Percentiles rank a stretch among this genome's conserved stretches.
phyloP scores from a whole-genome alignment of 352 stramenopile species.

The Aphanomyces invadans region DNA sequence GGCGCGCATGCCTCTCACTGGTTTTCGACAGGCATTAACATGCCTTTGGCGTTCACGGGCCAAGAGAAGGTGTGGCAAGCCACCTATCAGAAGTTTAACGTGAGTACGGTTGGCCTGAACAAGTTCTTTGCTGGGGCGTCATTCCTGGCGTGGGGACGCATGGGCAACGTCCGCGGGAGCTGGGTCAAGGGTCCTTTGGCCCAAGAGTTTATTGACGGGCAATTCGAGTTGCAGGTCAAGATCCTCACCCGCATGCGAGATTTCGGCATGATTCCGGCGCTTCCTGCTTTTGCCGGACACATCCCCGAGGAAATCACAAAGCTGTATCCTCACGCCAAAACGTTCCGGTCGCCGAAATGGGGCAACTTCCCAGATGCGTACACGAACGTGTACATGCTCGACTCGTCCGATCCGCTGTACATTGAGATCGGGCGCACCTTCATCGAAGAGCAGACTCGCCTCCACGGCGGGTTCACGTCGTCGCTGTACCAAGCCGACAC shows the following conservation, averaged over 20 bases:
- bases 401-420: conserved; percentile 75
- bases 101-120: conserved; percentile 63
- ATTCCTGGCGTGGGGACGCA: conserved; percentile 83
- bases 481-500: conserved; percentile 72
- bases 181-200: conserved; percentile 77
- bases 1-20: too few species aligned
- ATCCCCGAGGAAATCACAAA: conserved; percentile 75
- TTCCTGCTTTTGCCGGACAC: conserved; percentile 84
- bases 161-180: conserved; percentile 83
- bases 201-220: conserved; percentile 73
- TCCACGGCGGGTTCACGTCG: conserved; percentile 40
- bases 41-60: conserved; percentile 85
- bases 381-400: conserved; percentile 77
- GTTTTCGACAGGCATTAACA: conserved; percentile 89
- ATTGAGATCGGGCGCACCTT: conserved; percentile 67
- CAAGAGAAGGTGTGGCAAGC: conserved; percentile 86
- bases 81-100: conserved; percentile 72
- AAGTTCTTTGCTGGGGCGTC: conserved; percentile 86
- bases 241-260: conserved; percentile 75
- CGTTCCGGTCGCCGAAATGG: conserved; percentile 72
- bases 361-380: conserved; percentile 68
- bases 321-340: conserved; percentile 67
- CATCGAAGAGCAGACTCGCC: conserved; percentile 44
- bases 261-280: conserved; percentile 85
- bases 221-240: conserved; percentile 62